Evolutionary conservation across 352 stramenopile genomes (phyloP), one percentile per base, ranked within the genome.

Genomic region (Plasmopara viticola): DNA sequence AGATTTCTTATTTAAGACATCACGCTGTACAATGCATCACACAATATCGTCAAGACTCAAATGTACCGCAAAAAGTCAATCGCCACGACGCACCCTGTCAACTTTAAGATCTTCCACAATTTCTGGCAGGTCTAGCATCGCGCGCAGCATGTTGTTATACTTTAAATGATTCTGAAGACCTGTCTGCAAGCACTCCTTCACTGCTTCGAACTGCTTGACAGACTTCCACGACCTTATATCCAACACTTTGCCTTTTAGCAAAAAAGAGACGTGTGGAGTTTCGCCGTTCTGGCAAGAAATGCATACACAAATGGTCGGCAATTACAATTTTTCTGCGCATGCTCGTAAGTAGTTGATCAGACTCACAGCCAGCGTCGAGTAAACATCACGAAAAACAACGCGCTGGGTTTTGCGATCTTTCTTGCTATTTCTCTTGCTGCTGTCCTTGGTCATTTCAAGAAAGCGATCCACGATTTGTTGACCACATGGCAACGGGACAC

Each of bases 401-500:
- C 80, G 78, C 58, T 95, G 84, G 2, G 78, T 78, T 51, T 95
- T 95, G 25, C 84, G 82, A 40, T 95, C 84, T 44, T 92, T 91
- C 56, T 95, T 95, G 68, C 78, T 92, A 61, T 83, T 91, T 58
- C 90, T 93, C 67, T 95, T 95, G 69, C 77, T 93, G 66, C 56
- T 92, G 40, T 91, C 78, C 54, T 93, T 93, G 75, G 82, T 93
- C 80, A 95, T 84, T 31, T 70, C 60, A 13, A 69, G 68, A 31
- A 90, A 84, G 14, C 77, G 79, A 34, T 79, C 70, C 13, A 92
- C n/a, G 28, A 91, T 79, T 33, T 89, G 74, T 7, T 72, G 76
- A 30, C 84, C 71, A 52, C 71, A 84, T 6, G 77, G 73, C 40
- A 90, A 50, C 29, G 64, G 48, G 0, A 81, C 48, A 29, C 70